These are phyloP conservation scores for Acanthamoeba castellanii DNA, from an alignment of 208 protist species.

Conservation along the genomic window DNA sequence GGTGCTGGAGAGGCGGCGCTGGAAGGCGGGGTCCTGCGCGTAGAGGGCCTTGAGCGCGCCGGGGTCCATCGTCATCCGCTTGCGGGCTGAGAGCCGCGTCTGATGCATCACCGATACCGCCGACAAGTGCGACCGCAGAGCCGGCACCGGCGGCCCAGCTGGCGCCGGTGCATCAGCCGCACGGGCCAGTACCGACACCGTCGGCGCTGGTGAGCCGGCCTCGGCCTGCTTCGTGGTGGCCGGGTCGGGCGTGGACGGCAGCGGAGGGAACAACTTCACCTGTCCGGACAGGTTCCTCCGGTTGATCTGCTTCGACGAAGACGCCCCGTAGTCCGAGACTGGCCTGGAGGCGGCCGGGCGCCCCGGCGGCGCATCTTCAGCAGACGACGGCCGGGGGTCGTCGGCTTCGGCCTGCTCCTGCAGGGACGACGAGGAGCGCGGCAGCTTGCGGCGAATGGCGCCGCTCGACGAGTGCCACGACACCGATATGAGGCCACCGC, in stretches of 20 bases:
- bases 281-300: neutral
- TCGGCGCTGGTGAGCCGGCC: too few species aligned
- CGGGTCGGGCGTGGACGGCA: neutral
- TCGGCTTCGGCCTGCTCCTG: neutral
- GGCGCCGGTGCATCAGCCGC: neutral
- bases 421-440: neutral
- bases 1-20: neutral
- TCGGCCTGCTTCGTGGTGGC: neutral
- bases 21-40: neutral
- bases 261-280: neutral
- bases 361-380: too few species aligned
- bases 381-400: neutral
- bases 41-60: neutral
- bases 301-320: neutral
- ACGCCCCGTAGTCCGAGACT: too few species aligned
- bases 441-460: neutral
- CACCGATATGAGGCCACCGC: too few species aligned
- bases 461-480: too few species aligned
- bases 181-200: neutral
- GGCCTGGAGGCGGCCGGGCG: too few species aligned
- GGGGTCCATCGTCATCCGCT: slow-evolving; percentile 14
- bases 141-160: neutral
- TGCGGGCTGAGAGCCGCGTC: neutral
- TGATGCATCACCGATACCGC: neutral
- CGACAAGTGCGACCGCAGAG: neutral